Percentiles rank a stretch among this genome's conserved stretches.
Evolutionary conservation across 1,139 yeast species (phyloP).

Genomic region (Yamadazyma siamensis): DNA sequence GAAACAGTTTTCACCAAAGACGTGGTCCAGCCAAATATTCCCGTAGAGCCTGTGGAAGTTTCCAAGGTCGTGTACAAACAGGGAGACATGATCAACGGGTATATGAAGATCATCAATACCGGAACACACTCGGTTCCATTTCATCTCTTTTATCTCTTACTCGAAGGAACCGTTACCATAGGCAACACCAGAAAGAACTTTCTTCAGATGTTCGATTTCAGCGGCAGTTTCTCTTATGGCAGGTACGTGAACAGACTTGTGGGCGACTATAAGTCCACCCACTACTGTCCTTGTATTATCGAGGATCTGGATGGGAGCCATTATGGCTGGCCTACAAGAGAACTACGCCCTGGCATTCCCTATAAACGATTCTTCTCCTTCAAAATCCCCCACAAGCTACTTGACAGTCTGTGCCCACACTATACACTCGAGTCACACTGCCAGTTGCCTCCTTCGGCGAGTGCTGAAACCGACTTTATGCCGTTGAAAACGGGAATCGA

Average conservation of each 20-base stretch:
- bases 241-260: slow-evolving; percentile 27
- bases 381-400: slow-evolving; percentile 35
- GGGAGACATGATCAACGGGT: slow-evolving; percentile 42
- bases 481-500: slow-evolving; percentile 28
- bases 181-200: slow-evolving; percentile 18
- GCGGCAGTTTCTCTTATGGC: slow-evolving; percentile 34
- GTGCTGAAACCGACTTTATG: slow-evolving; percentile 20
- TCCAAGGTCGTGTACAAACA: slow-evolving; percentile 34
- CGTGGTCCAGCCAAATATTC: slow-evolving; percentile 26
- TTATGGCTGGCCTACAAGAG: slow-evolving; percentile 19
- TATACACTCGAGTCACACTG: slow-evolving; percentile 34
- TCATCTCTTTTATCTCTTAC: slow-evolving; percentile 41
- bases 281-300: slow-evolving; percentile 11
- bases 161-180: slow-evolving; percentile 34
- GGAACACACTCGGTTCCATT: slow-evolving; percentile 27
- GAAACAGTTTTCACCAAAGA: slow-evolving; percentile 34
- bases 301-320: slow-evolving; percentile 25
- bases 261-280: slow-evolving; percentile 20
- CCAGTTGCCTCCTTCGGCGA: slow-evolving; percentile 34
- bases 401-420: slow-evolving; percentile 35
- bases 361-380: slow-evolving; percentile 44
- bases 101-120: slow-evolving; percentile 26
- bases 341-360: slow-evolving; percentile 6
- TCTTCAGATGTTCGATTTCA: slow-evolving; percentile 44
- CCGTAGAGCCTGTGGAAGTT: slow-evolving; percentile 32